Percentiles rank a stretch among this genome's conserved stretches.
Evolutionary conservation across 1,284 basidiomycete species (phyloP).

Genomic region (Anthracocystis panici-leucophaei): DNA sequence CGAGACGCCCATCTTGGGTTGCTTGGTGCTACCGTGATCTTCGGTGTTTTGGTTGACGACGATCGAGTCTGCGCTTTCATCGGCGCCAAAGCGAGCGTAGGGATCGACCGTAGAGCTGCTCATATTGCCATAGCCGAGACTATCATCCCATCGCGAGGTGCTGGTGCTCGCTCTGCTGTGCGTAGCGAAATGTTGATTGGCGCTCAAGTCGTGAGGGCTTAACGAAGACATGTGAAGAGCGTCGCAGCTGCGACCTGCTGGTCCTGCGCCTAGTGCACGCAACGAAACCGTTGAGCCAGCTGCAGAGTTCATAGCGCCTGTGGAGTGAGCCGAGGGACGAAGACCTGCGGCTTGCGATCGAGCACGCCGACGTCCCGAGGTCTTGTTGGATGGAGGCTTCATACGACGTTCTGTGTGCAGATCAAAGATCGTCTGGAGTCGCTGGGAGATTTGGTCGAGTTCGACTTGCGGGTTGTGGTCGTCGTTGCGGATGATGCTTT

Average conservation of each 20-base stretch:
- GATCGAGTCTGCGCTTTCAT: constrained; percentile 26
- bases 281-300: constrained; percentile 22
- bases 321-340: constrained; percentile 37
- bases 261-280: constrained; percentile 35
- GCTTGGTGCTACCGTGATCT: constrained; percentile 26
- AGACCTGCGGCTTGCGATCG: constrained; percentile 29
- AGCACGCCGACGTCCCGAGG: constrained; percentile 3
- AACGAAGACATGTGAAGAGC: constrained; percentile 23
- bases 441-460: constrained; percentile 43
- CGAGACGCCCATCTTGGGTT: constrained; percentile 56
- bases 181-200: constrained; percentile 16
- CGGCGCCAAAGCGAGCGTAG: neutral
- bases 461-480: constrained; percentile 40
- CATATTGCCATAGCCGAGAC: neutral
- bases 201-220: constrained; percentile 20
- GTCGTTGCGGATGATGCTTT: constrained; percentile 51
- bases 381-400: constrained; percentile 42
- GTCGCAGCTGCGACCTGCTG: constrained; percentile 44
- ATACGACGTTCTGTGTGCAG: constrained; percentile 59
- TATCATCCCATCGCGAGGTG: constrained; percentile 11
- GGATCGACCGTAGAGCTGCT: constrained; percentile 11
- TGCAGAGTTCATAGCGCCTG: constrained; percentile 35
- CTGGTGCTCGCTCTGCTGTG: constrained; percentile 26
- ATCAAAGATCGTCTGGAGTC: constrained; percentile 57
- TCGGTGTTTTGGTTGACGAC: constrained; percentile 48